These are phyloP conservation scores for Podila clonocystis DNA, from an alignment of 192 early-diverging fungal genomes.

Conservation along the genomic window DNA sequence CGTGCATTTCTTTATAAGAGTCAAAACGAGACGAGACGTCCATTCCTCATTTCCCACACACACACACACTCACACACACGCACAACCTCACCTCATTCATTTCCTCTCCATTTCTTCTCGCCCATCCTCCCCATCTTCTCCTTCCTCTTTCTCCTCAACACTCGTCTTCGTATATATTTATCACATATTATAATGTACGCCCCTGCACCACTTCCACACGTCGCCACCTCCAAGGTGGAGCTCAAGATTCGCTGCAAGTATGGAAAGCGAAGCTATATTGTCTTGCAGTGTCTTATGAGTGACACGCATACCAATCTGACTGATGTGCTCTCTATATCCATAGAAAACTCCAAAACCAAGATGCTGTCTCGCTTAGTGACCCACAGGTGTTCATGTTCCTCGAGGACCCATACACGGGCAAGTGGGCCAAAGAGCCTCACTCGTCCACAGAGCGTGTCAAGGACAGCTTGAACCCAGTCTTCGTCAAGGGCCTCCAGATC, in stretches of 20 bases:
- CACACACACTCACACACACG: neutral
- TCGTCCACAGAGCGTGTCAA: conserved; percentile 56
- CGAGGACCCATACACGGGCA: conserved; percentile 21
- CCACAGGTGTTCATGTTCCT: conserved; percentile 44
- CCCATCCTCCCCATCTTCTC: neutral
- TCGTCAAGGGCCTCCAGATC: conserved; percentile 48
- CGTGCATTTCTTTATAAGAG: neutral
- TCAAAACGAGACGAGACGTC: neutral
- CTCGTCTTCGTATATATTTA: neutral
- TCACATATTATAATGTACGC: neutral
- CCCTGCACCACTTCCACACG: neutral
- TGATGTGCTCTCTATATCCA: neutral
- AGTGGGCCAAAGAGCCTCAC: conserved; percentile 7
- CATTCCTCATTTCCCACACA: conserved; percentile 3
- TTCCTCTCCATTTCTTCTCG: neutral
- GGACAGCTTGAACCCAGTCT: conserved; percentile 58
- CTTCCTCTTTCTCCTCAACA: neutral
- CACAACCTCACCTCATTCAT: neutral
- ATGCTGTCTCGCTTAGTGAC: conserved; percentile 16
- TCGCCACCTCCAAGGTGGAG: conserved; percentile 25
- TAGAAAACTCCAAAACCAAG: conserved; percentile 18
- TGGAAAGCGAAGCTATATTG: neutral
- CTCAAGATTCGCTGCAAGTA: conserved; percentile 39
- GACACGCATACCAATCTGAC: neutral
- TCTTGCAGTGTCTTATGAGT: neutral